Conservation (phyloP, 164 flowering plant genomes). For the Magnolia officinalis region DNA sequence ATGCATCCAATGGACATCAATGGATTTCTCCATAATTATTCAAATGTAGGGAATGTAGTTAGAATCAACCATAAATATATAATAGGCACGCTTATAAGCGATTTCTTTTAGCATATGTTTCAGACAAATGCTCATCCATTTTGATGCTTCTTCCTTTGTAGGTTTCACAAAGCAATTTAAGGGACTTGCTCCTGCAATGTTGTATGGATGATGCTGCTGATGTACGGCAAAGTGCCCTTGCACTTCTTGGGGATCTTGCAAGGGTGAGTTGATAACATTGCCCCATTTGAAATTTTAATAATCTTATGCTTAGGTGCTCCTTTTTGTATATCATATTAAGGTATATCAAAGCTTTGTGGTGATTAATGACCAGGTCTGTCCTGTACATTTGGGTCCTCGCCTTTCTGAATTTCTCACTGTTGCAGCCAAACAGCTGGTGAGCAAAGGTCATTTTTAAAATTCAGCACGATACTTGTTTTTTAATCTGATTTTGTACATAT, state of each 20-base stretch:
- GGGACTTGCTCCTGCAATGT: conserved; percentile 88
- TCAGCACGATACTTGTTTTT: background rate
- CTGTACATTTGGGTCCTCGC: conserved; percentile 75
- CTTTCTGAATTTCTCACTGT: conserved; percentile 73
- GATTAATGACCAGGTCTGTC: conserved; percentile 58
- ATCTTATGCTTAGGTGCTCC: background rate
- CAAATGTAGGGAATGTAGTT: no score
- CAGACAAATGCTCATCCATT: background rate
- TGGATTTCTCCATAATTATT: no score
- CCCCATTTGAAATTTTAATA: background rate
- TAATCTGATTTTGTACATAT: conserved; percentile 5
- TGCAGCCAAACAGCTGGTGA: conserved; percentile 88
- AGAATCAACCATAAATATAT: no score
- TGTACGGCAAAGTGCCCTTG: conserved; percentile 94
- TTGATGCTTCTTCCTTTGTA: conserved; percentile 22
- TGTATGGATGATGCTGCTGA: conserved; percentile 89
- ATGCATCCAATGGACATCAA: no score
- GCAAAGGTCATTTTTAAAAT: conserved; percentile 6
- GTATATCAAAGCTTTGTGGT: background rate
- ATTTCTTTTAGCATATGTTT: no score
- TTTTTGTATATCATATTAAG: background rate
- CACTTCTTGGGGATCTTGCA: conserved; percentile 96
- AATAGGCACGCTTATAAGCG: no score
- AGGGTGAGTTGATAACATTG: conserved; percentile 53
- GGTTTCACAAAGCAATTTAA: conserved; percentile 80